Evolutionary conservation across 176 grass and related monocot species (phyloP).

Genomic region (Triticum turgidum): DNA sequence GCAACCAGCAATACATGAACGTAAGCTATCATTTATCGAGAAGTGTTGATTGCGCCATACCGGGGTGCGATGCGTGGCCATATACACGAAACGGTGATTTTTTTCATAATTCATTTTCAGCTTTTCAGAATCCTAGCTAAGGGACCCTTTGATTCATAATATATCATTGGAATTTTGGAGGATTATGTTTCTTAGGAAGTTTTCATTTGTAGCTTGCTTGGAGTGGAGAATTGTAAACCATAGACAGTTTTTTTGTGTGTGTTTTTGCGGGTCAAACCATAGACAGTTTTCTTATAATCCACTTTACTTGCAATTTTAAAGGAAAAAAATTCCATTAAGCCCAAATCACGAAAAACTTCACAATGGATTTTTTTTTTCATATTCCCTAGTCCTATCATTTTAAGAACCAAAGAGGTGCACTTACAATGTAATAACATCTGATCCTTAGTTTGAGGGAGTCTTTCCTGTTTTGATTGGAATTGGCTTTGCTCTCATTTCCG

Average conservation of each 20-base stretch:
- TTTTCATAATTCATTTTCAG: background rate
- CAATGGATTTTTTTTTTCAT: too few relatives aligned
- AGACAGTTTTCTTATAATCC: too few relatives aligned
- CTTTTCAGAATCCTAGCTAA: background rate
- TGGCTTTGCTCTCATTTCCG: background rate
- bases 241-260: too few relatives aligned
- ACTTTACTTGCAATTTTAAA: too few relatives aligned
- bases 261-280: too few relatives aligned
- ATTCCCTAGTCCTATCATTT: too few relatives aligned
- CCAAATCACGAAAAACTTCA: too few relatives aligned
- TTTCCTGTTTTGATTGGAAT: conserved; percentile 21
- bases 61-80: background rate
- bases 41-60: background rate
- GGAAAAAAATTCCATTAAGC: too few relatives aligned
- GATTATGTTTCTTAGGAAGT: too few relatives aligned
- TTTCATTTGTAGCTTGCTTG: too few relatives aligned
- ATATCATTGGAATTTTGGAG: background rate
- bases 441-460: background rate
- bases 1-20: conserved; percentile 6
- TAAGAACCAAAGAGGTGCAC: background rate
- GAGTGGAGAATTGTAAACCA: too few relatives aligned
- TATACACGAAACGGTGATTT: background rate
- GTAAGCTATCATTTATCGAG: conserved; percentile 10
- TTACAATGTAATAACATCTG: conserved; percentile 5
- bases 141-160: background rate